Evolutionary conservation across 1,139 yeast genomes (phyloP), one percentile per base, ranked within the genome.

Genomic region (Petasospora fabianii): DNA sequence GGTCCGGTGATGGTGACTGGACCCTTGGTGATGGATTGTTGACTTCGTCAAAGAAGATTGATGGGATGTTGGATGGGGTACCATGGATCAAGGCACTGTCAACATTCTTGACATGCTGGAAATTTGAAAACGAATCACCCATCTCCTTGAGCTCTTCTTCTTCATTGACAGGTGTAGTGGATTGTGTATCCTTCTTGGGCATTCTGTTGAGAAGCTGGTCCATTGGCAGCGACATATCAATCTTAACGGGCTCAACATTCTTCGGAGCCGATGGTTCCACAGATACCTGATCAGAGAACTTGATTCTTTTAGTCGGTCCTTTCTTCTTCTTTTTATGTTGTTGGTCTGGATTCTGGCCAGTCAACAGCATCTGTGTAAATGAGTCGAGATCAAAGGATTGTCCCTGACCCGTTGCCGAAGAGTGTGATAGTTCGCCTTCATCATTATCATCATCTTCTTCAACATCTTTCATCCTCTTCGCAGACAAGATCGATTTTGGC

Each of bases 171-270:
- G 60, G 59, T 46, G 57, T 65, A 21, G 30, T 18, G 30, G 51
- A 59, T 34, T 55, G 60, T 14, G n/a, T n/a, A n/a, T n/a, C n/a
- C n/a, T 41, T 42, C 19, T 46, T 60, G 46, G 64, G 64, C 51
- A 80, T 59, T 39, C 66, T 67, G 39, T 66, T 66, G 35, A 84
- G 54, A 29, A 83, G 59, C 55, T 83, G 85, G 51, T 80, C 85
- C 92, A 84, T 83, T 2, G 90, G 87, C 22, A 84, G 62, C 2
- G 84, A 71, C 39, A 73, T 68, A 55, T 83, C 92, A 21, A 80
- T 46, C 34, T 45, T 49, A 3, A 44, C 51, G 2, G 59, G 59
- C 4, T 51, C 57, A 18, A 43, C 45, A 6, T 19, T 30, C 4
- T 15, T 29, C 5, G 36, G 29, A 12, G 30, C 47, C 49, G 40